Conservation (phyloP, 768 basidiomycete species). For the Fistulinella prunicolor region DNA sequence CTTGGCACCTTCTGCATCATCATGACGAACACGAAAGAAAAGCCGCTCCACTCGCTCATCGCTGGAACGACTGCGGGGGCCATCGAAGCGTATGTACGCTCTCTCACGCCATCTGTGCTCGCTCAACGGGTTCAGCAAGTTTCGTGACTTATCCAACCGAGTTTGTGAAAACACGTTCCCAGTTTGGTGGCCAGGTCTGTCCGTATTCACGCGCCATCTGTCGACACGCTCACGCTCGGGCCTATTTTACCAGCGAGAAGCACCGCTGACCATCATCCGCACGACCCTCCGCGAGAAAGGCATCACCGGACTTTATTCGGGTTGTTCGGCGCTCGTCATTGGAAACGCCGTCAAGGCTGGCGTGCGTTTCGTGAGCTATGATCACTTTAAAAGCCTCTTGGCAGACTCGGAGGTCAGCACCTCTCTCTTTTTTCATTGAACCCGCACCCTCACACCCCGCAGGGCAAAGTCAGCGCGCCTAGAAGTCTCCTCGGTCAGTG, state of each 20-base stretch:
- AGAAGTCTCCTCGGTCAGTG: slow-evolving; percentile 73
- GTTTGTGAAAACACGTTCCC: slow-evolving; percentile 90
- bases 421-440: neutral
- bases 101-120: neutral
- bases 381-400: slow-evolving; percentile 81
- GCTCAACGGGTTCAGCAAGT: slow-evolving; percentile 46
- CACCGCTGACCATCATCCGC: slow-evolving; percentile 70
- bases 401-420: slow-evolving; percentile 75
- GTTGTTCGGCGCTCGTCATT: slow-evolving; percentile 83
- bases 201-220: neutral
- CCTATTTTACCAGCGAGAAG: slow-evolving; percentile 46
- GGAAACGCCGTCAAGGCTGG: slow-evolving; percentile 95
- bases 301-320: slow-evolving; percentile 85
- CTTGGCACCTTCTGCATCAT: neutral
- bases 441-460: neutral
- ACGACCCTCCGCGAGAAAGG: slow-evolving; percentile 77
- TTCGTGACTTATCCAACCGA: slow-evolving; percentile 89
- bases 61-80: slow-evolving; percentile 93
- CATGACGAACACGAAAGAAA: slow-evolving; percentile 66
- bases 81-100: slow-evolving; percentile 73
- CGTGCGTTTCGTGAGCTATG: slow-evolving; percentile 93
- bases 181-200: slow-evolving; percentile 78
- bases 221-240: neutral
- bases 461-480: slow-evolving; percentile 92
- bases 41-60: slow-evolving; percentile 80